Evolutionary conservation across 1,284 basidiomycete genomes (phyloP), one percentile per base, ranked within the genome.

Genomic region (Pseudomicrostroma phylloplanum): DNA sequence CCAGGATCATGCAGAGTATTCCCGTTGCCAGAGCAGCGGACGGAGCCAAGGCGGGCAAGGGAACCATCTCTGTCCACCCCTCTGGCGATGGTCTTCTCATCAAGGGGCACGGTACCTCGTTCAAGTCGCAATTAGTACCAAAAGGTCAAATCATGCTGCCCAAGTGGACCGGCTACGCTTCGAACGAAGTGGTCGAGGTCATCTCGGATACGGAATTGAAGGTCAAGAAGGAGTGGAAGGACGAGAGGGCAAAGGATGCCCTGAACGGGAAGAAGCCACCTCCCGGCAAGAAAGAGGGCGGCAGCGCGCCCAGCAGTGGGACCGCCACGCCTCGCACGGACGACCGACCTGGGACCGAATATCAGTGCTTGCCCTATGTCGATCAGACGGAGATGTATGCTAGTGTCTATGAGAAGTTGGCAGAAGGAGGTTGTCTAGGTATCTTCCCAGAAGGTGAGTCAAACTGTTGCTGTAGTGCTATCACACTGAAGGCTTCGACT

Each of bases 321-420:
- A 25, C n/a, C 15, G 30, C 23, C 9, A 48, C 43, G 17, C 30
- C 30, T 36, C 3, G 21, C 6, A 21, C 43, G 21, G 43, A 48
- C 12, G 15, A 17, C 1, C 57, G 59, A 21, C 26, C 23, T 6
- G 75, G 73, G 1, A 69, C 67, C 67, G 66, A 64, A 57, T 79
- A 76, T 67, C 72, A 73, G 40, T 71, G 68, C 55, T 66, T 77
- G 21, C 77, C 77, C 36, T 78, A 71, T 60, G 87, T 97, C 64
- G 89, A 96, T 81, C 93, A 97, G 80, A 86, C 89, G 65, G 86
- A 91, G 66, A 97, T 97, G 88, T 99, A 97, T 80, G 87, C 88
- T 23, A 86, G 91, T 66, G 96, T 98, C 3, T 99, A 96, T 80
- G 84, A 91, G 72, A 86, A 87, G 66, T 83, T 99, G 64, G 90